phyloP scores from a whole-genome alignment of 768 basidiomycete species.

The Boletus sp. region DNA sequence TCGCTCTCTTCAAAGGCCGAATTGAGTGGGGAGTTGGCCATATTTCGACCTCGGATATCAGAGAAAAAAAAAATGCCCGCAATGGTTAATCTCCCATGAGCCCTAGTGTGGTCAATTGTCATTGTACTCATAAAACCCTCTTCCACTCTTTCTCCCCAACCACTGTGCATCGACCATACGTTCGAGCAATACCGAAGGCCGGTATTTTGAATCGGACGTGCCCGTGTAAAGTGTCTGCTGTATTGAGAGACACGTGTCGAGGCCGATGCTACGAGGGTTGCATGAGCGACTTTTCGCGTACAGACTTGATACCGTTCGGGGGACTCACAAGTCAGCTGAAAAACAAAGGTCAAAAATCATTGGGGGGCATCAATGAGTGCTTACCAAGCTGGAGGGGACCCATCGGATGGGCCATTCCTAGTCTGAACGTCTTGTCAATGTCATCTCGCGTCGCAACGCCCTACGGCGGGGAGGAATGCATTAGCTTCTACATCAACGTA shows the following conservation, averaged over 20 bases:
- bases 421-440: constrained; percentile 89
- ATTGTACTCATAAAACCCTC: constrained; percentile 89
- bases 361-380: neutral
- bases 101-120: constrained; percentile 6
- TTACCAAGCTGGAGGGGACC: constrained; percentile 84
- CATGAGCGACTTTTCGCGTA: neutral
- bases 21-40: neutral
- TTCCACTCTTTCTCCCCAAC: constrained; percentile 89
- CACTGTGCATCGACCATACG: constrained; percentile 97
- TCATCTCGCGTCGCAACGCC: constrained; percentile 92
- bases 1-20: too few species aligned
- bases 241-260: constrained; percentile 94
- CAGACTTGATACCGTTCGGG: neutral
- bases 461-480: constrained; percentile 33
- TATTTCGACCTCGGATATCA: neutral
- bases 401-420: constrained; percentile 96
- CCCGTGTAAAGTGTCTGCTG: constrained; percentile 86
- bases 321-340: constrained; percentile 32
- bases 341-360: constrained; percentile 2
- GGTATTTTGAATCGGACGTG: constrained; percentile 92
- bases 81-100: neutral
- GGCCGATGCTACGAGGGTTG: constrained; percentile 66
- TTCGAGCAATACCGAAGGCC: constrained; percentile 84
- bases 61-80: neutral
- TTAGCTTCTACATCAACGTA: neutral